Base-by-base conservation (phyloP, 495 filamentous ascomycete species). In the Lepidopterella palustris region DNA sequence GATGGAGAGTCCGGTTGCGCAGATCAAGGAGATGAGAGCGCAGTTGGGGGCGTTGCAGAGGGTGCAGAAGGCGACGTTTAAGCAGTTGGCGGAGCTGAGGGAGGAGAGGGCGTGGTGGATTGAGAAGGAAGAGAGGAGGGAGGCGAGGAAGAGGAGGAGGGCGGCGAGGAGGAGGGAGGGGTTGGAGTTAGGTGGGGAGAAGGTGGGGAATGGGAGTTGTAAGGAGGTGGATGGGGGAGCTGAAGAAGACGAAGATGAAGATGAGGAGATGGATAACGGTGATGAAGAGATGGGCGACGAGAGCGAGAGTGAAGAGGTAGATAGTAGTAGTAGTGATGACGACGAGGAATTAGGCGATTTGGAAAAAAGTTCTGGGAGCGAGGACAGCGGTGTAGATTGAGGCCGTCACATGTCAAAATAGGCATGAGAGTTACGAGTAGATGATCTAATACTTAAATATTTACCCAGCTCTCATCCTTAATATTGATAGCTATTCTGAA, bases 11-110 rank as follows among this genome's bases (percentile, higher is more conserved):
- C 23, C 25, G 13, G 40, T 45, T 6, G 28, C 57, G 11, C 50
- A 59, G 57, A 11, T 62, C 26, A 24, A 60, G 5, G 61, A 63
- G 49, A 25, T 63, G 26, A 62, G 67, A 39, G 64, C 64, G 3
- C 69, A 77, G 45, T 35, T 75, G 11, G 70, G 67, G 25, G 56
- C 63, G 1, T 58, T 76, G 35, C 65, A 71, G 56, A 56, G 73
- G 42, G 60, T 72, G 31, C 72, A 74, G 59, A 71, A 71, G 13
- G 70, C 62, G 13, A 69, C 68, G 24, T 71, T 74, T 57, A 64
- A 70, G 15, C 70, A 73, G 32, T 47, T 77, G 3, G 70, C 72
- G 18, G 60, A 61, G 23, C 51, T 72, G 15, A 66, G 63, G 25
- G 67, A 73, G 48, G 74, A 77, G 59, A 64, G 60, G 13, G 67